Evolutionary conservation across 169 alveolate species (phyloP).

Genomic region (Amoebophrya sp.): DNA sequence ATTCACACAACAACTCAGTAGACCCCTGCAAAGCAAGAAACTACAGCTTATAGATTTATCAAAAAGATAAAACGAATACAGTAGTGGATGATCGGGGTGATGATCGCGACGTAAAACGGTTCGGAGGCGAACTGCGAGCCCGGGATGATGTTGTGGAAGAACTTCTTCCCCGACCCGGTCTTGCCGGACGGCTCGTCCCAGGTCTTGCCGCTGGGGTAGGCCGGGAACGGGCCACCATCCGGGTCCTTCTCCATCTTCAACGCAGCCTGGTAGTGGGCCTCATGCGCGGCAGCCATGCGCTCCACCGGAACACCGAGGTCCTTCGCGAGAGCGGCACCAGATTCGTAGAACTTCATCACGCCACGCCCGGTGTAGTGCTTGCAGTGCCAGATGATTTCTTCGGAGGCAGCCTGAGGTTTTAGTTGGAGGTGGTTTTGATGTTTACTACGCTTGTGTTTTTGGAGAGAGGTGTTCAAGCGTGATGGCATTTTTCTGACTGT

Average conservation of each 20-base stretch:
- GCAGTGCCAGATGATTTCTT: conserved; percentile 51
- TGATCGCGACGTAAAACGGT: conserved; percentile 48
- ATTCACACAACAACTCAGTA: too few relatives aligned
- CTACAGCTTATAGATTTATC: too few relatives aligned
- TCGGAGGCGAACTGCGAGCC: conserved; percentile 47
- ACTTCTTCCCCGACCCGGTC: conserved; percentile 45
- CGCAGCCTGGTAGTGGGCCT: conserved; percentile 40
- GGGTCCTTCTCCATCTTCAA: conserved; percentile 46
- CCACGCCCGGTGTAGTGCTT: conserved; percentile 42
- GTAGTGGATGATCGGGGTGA: conserved; percentile 56
- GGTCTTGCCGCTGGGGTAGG: conserved; percentile 44
- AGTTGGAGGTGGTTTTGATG: too few relatives aligned
- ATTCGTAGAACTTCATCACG: conserved; percentile 45
- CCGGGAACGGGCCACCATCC: conserved; percentile 45
- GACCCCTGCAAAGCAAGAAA: too few relatives aligned
- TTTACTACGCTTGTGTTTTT: too few relatives aligned
- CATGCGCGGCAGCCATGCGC: conserved; percentile 32
- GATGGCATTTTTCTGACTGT: conserved; percentile 13
- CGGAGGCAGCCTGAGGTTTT: conserved; percentile 41
- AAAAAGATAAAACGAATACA: too few relatives aligned
- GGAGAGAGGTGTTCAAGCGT: too few relatives aligned
- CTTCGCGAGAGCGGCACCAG: conserved; percentile 42
- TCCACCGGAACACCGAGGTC: conserved; percentile 40
- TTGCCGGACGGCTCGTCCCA: conserved; percentile 40
- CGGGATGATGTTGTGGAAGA: conserved; percentile 51